Base-by-base conservation (phyloP, 345 rosid genomes). In the Eucalyptus regnans region DNA sequence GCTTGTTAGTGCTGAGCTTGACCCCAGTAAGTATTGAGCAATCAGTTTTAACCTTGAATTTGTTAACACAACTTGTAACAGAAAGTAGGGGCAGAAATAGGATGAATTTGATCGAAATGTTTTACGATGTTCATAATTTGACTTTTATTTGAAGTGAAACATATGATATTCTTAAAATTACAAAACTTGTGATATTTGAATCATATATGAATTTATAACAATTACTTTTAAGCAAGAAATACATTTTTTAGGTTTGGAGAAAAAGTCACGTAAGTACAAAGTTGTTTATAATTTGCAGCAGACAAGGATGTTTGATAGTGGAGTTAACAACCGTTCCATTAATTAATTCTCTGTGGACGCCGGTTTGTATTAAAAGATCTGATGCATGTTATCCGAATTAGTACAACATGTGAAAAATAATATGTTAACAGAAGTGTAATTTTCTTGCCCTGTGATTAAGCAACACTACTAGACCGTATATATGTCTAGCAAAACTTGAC, bases 1-100 rank as follows among this genome's bases (percentile, higher is more conserved):
- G 94, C 96, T 96, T 64, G 94, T 93, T 86, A 96, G 96, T 86
- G 58, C 93, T 7, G 91, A 93, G 50, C 93, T 95, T 46, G 95
- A 96, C 88, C 91, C 91, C 7, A 87, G 96, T 95, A 93, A 91
- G 95, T 91, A 44, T 51, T 9, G 54, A 44, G 12, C 41, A 27
- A 22, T 43, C 49, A 13, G 48, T n/a, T n/a, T 50, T 86, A 52
- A 33, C 48, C 48, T 18, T 52, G 41, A 18, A 11, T 16, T 86
- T 17, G 37, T 31, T 48, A 49, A 46, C 41, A 29, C 51, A 85
- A 41, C 9, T 76, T 76, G 46, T 68, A 68, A 33, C 12, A 17
- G 81, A 76, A 76, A 76, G 84, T 76, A 1, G 8, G 84, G 48
- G 84, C 15, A 41, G 84, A 76, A 41, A 76, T 20, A 20, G 84